These are phyloP conservation scores for Stephania yunnanensis DNA, from an alignment of 164 flowering plant genomes.

Conservation along the genomic window DNA sequence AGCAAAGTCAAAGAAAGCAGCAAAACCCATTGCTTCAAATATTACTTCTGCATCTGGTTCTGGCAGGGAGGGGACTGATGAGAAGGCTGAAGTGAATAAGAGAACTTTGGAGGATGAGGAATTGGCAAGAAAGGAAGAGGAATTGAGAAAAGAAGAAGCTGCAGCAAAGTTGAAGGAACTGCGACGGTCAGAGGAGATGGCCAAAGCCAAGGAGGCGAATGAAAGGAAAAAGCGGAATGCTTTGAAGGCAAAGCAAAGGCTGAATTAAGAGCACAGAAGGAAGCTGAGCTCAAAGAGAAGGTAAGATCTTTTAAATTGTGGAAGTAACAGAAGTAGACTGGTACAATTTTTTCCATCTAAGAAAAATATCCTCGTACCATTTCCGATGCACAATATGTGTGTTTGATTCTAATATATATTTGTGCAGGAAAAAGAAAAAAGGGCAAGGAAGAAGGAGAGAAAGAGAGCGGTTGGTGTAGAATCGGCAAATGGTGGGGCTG, in stretches of 20 bases:
- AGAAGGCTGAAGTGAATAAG: constrained; percentile 29
- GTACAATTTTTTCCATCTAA: not conserved
- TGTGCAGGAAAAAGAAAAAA: constrained; percentile 75
- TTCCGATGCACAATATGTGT: not conserved
- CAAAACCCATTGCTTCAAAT: constrained; percentile 18
- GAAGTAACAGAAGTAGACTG: not conserved
- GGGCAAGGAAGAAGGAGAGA: constrained; percentile 38
- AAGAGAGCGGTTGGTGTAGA: constrained; percentile 37
- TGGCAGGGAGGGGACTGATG: constrained; percentile 26
- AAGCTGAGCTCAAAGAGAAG: constrained; percentile 83
- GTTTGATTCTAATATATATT: not conserved
- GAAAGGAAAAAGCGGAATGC: constrained; percentile 78
- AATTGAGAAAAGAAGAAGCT: constrained; percentile 51
- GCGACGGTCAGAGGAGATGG: constrained; percentile 58
- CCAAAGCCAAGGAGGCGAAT: constrained; percentile 77
- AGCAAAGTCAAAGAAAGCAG: constrained; percentile 26
- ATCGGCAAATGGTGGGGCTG: constrained; percentile 15
- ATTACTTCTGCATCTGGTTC: constrained; percentile 25
- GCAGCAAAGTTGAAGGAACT: constrained; percentile 66
- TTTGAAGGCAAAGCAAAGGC: constrained; percentile 74
- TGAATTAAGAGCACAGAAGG: constrained; percentile 59
- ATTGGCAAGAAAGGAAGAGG: constrained; percentile 46
- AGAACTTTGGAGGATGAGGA: constrained; percentile 59
- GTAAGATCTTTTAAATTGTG: constrained; percentile 23
- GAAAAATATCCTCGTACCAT: not conserved